A percentile compares a stretch with the other conserved stretches of the same genome.
Evolutionary conservation across 345 rosid species (phyloP).

Genomic region (Raphanus sativus): DNA sequence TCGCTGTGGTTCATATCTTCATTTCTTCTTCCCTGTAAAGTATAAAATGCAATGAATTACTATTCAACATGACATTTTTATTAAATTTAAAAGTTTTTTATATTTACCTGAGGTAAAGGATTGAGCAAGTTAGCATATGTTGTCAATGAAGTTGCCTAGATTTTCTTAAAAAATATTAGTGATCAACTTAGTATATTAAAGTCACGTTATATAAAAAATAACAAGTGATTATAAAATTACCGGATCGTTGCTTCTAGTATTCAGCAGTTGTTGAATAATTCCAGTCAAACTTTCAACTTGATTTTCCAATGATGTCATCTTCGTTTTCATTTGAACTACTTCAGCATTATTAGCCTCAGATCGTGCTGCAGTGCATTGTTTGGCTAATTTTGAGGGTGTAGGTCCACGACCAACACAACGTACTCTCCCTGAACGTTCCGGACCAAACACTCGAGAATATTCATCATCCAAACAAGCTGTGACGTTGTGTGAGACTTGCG

Average conservation of each 20-base stretch:
- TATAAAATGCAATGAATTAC: too few species aligned
- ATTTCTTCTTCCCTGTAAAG: too few species aligned
- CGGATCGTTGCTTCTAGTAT: background rate
- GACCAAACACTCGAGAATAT: constrained; percentile 13
- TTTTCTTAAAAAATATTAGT: too few species aligned
- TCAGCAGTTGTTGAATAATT: background rate
- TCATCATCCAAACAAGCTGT: background rate
- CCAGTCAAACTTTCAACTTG: background rate
- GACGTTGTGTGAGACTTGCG: background rate
- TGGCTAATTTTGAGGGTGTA: background rate
- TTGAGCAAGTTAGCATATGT: too few species aligned
- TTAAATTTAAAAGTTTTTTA: too few species aligned
- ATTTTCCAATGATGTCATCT: background rate
- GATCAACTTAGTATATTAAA: too few species aligned
- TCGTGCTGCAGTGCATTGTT: background rate
- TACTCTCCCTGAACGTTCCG: background rate
- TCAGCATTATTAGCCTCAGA: background rate
- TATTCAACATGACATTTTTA: too few species aligned
- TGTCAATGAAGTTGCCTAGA: too few species aligned
- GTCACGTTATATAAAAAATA: too few species aligned
- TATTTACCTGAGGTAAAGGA: too few species aligned
- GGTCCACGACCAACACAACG: too few species aligned
- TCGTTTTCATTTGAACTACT: background rate
- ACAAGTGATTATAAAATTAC: background rate
- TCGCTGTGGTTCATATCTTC: too few species aligned